Percentiles rank a stretch among this genome's conserved stretches.
phyloP scores from a whole-genome alignment of 768 basidiomycete species.

The Tulasnella sp. region DNA sequence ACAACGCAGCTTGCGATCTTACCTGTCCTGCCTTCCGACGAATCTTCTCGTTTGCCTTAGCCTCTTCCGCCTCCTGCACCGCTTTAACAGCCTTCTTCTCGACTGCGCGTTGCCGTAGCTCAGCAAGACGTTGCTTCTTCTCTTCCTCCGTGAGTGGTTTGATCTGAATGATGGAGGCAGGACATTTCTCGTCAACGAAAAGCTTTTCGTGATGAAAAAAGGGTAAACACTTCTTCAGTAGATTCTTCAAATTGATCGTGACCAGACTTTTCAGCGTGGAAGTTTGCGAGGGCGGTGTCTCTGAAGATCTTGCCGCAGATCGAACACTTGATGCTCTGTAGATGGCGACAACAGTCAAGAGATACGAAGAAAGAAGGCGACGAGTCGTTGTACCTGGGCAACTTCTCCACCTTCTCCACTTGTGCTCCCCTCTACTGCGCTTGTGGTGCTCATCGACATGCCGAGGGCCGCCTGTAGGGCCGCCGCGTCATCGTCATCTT shows the following conservation, averaged over 20 bases:
- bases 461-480: constrained; percentile 53
- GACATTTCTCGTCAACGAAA: not conserved
- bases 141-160: constrained; percentile 95
- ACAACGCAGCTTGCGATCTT: constrained; percentile 15
- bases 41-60: constrained; percentile 69
- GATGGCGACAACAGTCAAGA: not conserved
- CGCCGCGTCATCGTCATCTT: constrained; percentile 68
- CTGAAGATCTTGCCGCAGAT: constrained; percentile 82
- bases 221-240: constrained; percentile 69
- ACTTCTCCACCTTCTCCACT: constrained; percentile 59
- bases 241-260: constrained; percentile 96
- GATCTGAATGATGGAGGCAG: constrained; percentile 48
- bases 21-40: constrained; percentile 84
- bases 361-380: not conserved
- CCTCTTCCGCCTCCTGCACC: constrained; percentile 67
- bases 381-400: constrained; percentile 1
- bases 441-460: constrained; percentile 41
- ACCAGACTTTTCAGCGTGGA: constrained; percentile 91
- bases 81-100: constrained; percentile 74
- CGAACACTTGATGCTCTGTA: constrained; percentile 76
- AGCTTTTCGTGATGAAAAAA: not conserved
- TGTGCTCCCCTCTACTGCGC: constrained; percentile 38
- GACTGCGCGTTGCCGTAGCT: constrained; percentile 73
- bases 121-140: constrained; percentile 73
- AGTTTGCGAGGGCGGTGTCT: constrained; percentile 84